Conservation (phyloP, 768 basidiomycete genomes). For the Gymnopilus junonius region DNA sequence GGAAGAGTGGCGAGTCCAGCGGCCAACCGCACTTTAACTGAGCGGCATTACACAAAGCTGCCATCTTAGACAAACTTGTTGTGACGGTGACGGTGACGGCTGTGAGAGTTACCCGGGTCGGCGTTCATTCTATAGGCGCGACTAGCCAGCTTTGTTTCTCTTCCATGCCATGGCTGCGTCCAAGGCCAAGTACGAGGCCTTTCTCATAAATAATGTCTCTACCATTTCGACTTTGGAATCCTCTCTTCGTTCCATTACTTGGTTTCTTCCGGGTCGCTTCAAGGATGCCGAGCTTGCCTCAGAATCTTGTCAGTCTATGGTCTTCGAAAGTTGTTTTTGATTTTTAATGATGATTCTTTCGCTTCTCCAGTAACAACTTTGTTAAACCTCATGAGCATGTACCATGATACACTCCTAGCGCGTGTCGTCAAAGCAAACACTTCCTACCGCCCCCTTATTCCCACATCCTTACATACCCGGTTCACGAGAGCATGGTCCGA, state of each 20-base stretch:
- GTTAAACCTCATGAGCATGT: slow-evolving; percentile 87
- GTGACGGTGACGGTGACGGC: slow-evolving; percentile 19
- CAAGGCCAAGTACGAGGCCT: slow-evolving; percentile 77
- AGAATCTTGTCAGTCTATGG: slow-evolving; percentile 78
- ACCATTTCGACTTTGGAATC: slow-evolving; percentile 90
- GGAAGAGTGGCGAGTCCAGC: slow-evolving; percentile 6
- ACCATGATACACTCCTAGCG: slow-evolving; percentile 91
- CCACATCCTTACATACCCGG: slow-evolving; percentile 78
- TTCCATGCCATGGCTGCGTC: slow-evolving; percentile 57
- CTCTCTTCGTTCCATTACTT: slow-evolving; percentile 86
- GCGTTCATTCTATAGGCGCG: slow-evolving; percentile 4
- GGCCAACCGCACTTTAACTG: slow-evolving; percentile 11
- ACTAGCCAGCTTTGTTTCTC: slow-evolving; percentile 6
- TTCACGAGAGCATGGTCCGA: slow-evolving; percentile 90
- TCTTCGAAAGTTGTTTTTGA: slow-evolving; percentile 1
- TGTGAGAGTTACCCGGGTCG: slow-evolving; percentile 24
- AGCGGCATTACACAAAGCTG: slow-evolving; percentile 20
- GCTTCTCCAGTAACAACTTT: slow-evolving; percentile 76
- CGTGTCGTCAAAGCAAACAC: slow-evolving; percentile 66
- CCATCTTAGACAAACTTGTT: slow-evolving; percentile 24
- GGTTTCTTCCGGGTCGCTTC: slow-evolving; percentile 96
- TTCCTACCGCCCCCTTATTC: slow-evolving; percentile 76
- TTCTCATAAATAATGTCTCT: slow-evolving; percentile 83
- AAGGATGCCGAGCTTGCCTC: slow-evolving; percentile 96
- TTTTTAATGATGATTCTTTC: slow-evolving; percentile 11